phyloP scores from a whole-genome alignment of 108 stramenopile species.

The Nitzschia sp. region DNA sequence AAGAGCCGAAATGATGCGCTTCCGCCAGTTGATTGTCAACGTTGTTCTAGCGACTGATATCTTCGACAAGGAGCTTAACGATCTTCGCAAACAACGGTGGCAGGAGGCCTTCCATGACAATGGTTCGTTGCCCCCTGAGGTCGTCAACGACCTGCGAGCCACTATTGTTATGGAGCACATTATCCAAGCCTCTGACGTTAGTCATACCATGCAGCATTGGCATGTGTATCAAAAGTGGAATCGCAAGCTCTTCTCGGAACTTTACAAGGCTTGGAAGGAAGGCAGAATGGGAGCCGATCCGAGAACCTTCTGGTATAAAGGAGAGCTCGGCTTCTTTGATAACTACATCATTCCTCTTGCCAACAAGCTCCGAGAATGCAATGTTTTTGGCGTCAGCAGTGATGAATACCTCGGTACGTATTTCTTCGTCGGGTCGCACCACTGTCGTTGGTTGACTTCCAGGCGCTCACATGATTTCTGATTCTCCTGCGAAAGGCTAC shows the following conservation, averaged over 20 bases:
- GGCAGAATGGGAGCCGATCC: slow-evolving; percentile 7
- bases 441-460: no score
- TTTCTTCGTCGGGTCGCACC: no score
- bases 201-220: slow-evolving; percentile 21
- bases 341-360: slow-evolving; percentile 19
- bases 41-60: slow-evolving; percentile 19
- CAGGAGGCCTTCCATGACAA: not conserved
- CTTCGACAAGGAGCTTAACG: slow-evolving; percentile 10
- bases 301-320: slow-evolving; percentile 5
- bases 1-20: slow-evolving; percentile 3
- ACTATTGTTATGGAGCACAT: slow-evolving; percentile 25
- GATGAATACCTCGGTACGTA: slow-evolving; percentile 17
- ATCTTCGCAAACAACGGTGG: slow-evolving; percentile 12
- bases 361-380: slow-evolving; percentile 12
- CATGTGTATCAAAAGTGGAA: slow-evolving; percentile 14
- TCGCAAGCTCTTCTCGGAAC: slow-evolving; percentile 3
- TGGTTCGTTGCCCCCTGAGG: not conserved
- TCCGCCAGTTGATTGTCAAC: slow-evolving; percentile 19
- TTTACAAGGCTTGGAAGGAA: not conserved
- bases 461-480: no score
- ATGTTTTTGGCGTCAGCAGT: slow-evolving; percentile 20
- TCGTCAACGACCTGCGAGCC: not conserved
- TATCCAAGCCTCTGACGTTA: slow-evolving; percentile 16
- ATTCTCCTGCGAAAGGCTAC: no score
- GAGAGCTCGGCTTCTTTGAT: slow-evolving; percentile 17